phyloP scores from a whole-genome alignment of 352 stramenopile species.

The Globisporangium ultimum region DNA sequence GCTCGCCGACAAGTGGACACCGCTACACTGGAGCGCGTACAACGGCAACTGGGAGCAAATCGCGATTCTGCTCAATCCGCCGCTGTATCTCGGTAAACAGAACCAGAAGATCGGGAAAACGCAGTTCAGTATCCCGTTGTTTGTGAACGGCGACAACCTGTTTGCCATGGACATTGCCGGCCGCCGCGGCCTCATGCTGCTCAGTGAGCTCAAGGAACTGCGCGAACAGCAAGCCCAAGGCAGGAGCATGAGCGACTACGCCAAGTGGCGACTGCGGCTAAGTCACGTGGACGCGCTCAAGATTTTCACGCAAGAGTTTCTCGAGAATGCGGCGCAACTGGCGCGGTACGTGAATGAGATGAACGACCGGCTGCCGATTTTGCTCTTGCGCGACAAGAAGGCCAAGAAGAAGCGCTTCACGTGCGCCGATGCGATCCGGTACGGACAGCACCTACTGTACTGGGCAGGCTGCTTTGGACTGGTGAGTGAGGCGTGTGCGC shows the following conservation, averaged over 20 bases:
- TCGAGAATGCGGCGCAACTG: conserved; percentile 34
- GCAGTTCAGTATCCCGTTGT: conserved; percentile 54
- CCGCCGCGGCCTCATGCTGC: conserved; percentile 42
- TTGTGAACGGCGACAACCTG: conserved; percentile 49
- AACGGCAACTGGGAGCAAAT: conserved; percentile 70
- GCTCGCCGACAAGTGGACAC: conserved; percentile 64
- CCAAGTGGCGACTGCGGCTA: conserved; percentile 52
- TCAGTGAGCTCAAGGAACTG: conserved; percentile 35
- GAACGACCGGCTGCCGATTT: conserved; percentile 42
- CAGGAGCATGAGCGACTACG: conserved; percentile 25
- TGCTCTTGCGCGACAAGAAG: conserved; percentile 17
- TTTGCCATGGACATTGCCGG: conserved; percentile 68
- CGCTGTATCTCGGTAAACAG: conserved; percentile 3
- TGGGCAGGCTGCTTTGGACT: conserved; percentile 71
- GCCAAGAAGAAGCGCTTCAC: conserved; percentile 22
- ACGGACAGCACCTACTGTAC: conserved; percentile 77
- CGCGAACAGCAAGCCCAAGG: conserved; percentile 1
- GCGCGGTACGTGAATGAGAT: conserved; percentile 57
- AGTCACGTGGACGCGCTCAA: conserved; percentile 50
- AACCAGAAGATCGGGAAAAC: conserved; percentile 23
- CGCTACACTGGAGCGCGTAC: conserved; percentile 74
- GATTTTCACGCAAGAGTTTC: conserved; percentile 53
- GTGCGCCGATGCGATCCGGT: conserved; percentile 44
- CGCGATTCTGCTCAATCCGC: conserved; percentile 48
- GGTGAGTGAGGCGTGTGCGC: conserved; percentile 39